Conservation (phyloP, 495 filamentous ascomycete genomes). For the Rusavskia elegans region DNA sequence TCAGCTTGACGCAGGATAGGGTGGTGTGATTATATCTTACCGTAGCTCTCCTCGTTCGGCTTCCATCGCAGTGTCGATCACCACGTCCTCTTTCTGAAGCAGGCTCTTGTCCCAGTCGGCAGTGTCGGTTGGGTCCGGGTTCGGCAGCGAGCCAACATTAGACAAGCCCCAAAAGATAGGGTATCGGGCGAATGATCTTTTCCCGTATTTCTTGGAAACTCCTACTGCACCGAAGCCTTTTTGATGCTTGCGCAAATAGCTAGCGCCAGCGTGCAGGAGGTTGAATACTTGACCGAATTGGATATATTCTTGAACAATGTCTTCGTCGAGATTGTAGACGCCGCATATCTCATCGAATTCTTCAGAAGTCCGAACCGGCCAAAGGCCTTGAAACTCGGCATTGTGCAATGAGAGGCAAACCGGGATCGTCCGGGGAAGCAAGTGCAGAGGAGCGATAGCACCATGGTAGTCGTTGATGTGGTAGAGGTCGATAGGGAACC, state of each 20-base stretch:
- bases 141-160: constrained; percentile 54
- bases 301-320: constrained; percentile 35
- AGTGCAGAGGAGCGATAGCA: constrained; percentile 52
- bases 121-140: constrained; percentile 62
- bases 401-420: constrained; percentile 44
- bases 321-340: constrained; percentile 46
- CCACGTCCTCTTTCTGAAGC: constrained; percentile 20
- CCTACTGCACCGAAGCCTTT: constrained; percentile 63
- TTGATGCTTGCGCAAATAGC: constrained; percentile 59
- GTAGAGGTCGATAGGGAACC: constrained; percentile 52
- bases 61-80: constrained; percentile 43
- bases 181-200: constrained; percentile 57
- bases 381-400: constrained; percentile 57
- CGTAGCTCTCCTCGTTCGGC: constrained; percentile 27
- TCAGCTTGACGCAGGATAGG: background rate
- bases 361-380: constrained; percentile 44
- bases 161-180: constrained; percentile 65
- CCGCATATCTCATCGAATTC: constrained; percentile 52
- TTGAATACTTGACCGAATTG: constrained; percentile 60
- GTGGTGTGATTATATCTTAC: background rate
- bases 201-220: constrained; percentile 61
- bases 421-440: constrained; percentile 47
- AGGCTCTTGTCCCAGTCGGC: constrained; percentile 46
- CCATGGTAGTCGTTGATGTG: constrained; percentile 77
- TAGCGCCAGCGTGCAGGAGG: constrained; percentile 55